Base-by-base conservation (phyloP, 2,329 filamentous ascomycete genomes). In the Aspergillus phoenicis region DNA sequence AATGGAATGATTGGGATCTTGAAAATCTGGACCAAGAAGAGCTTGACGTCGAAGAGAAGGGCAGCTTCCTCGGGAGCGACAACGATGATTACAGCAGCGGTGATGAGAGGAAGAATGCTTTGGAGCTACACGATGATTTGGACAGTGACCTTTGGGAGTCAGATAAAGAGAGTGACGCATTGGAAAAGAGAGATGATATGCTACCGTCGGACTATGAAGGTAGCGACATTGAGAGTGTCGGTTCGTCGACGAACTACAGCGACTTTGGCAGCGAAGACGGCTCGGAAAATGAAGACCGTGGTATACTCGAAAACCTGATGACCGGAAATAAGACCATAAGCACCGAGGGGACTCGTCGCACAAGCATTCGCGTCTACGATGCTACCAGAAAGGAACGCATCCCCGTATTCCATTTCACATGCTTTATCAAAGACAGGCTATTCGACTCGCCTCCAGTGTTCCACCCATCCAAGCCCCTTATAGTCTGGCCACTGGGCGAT, bases 391-490 rank as follows among this genome's bases (percentile, higher is more conserved):
- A 49, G 8, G 38, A 55, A 13, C 41, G 24, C 10, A 43, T 55
- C 10, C 52, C 52, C 11, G 22, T 55, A 13, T 55, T 55, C 2
- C 52, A 55, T 13, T 55, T 28, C 15, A 55, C 52, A 2, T 39
- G 52, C 17, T 55, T 49, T 45, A 39, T 58, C 24, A 26, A 39
- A 33, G 33, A 20, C 22, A 22, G 15, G 28, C 17, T 60, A 13
- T 60, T 41, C n/a, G 45, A 60, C 33, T 60, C 58, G 4, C 52
- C 58, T 6, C 52, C 58, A 11, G 58, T 30, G 3, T 43, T 56
- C 7, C 58, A 60, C 13, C 58, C 58, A 2, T 33, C 13, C 4
- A 41, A 56, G 24, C 45, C 58, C 38, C 45, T 60, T 11, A 1
- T 60, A 10, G 24, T 56, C 15, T 60, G 58, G 58, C 52, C 58